Base-by-base conservation (phyloP, 1,284 basidiomycete species). In the Naganishia liquefaciens region DNA sequence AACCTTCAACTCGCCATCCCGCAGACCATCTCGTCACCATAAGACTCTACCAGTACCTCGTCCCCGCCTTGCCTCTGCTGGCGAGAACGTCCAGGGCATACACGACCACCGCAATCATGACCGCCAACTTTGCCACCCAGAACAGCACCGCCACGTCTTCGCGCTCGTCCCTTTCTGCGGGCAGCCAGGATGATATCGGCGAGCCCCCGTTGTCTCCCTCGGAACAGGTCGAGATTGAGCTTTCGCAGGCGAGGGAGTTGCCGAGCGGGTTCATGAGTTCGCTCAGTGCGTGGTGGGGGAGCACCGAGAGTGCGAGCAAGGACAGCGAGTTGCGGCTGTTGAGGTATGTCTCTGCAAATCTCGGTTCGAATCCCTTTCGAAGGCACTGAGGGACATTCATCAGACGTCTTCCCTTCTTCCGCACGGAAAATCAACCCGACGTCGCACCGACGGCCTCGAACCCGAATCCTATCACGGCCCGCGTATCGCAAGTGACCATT, bases 361-460 rank as follows among this genome's bases (percentile, higher is more conserved):
- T 39, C n/a, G 17, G 5, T 15, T 42, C 23, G 6, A 9, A n/a
- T 21, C 5, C 13, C 10, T 33, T n/a, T n/a, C n/a, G n/a, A 13
- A 19, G 25, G 27, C n/a, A 19, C 40, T 37, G 11, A 21, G 27
- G 17, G 2, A 5, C 11, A 6, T 11, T 9, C 21, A 47, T 2
- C 47, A 67, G 62, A 67, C 66, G 66, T 21, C 54, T 67, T 28
- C 62, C 62, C 54, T 68, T 68, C 30, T 68, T 65, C 58, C 63
- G 63, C 11, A 64, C 54, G 25, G 52, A 62, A 30, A 51, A 39
- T n/a, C 63, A 68, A 42, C 63, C 66, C 47, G 66, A 68, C 27
- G 63, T 64, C 2, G 30, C 46, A 5, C 66, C 66, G 2, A 68
- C 66, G 10, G 42, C 52, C 19, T 44, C 40, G 3, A 57, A 68